Conservation (phyloP, 2,329 filamentous ascomycete species). For the Fusarium sp. region DNA sequence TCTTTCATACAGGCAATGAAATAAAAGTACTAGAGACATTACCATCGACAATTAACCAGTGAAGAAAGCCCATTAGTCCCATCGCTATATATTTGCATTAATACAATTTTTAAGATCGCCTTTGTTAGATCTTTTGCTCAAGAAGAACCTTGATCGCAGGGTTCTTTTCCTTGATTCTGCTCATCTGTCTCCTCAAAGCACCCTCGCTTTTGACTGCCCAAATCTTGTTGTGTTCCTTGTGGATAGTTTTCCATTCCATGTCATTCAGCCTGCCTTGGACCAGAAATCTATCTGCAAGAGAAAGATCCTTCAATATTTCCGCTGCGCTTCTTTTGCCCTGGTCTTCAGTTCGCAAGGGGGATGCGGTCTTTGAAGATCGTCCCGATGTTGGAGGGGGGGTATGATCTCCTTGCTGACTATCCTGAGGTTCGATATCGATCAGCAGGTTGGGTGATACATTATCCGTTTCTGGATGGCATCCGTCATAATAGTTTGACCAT, state of each 20-base stretch:
- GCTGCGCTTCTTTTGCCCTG: not conserved
- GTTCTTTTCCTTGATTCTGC: not conserved
- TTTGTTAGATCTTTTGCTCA: not conserved
- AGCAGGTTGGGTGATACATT: not conserved
- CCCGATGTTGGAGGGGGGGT: not conserved
- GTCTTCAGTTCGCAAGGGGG: not conserved
- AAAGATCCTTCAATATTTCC: not conserved
- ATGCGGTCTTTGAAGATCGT: not conserved
- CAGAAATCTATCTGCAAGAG: not conserved
- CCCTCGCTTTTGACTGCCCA: not conserved
- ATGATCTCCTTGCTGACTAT: not conserved
- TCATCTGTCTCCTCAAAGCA: not conserved
- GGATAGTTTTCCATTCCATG: not conserved
- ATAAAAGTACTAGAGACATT: not conserved
- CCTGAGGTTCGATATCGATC: not conserved
- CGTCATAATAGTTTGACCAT: not conserved
- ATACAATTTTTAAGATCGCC: not conserved
- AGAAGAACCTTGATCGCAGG: not conserved
- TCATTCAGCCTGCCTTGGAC: not conserved
- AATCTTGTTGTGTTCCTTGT: not conserved
- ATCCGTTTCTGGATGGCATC: not conserved
- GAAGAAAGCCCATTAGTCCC: not conserved
- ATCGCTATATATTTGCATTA: not conserved
- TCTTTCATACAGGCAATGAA: not conserved
- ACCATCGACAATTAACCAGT: not conserved